Evolutionary conservation across 2,329 filamentous ascomycete species (phyloP), one percentile per base, ranked within the genome.

Genomic region (Pseudomassariella vexata): DNA sequence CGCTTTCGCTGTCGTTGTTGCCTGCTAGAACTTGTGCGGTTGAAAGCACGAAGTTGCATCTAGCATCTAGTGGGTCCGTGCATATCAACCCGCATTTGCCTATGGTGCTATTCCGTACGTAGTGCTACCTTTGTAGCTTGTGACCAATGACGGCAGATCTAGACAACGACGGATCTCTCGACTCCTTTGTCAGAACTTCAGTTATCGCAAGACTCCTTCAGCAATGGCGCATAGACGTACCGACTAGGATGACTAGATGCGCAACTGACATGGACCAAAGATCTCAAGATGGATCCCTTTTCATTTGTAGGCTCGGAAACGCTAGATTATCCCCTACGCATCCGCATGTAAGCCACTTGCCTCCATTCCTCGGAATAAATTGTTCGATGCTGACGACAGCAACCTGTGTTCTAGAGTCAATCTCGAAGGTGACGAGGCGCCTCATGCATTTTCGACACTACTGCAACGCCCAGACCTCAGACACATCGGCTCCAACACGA

Each of bases 301-400:
- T 94, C 89, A 19, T 96, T 96, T 66, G 89, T 87, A 46, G 86
- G 81, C 52, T 95, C 92, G 38, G 83, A 87, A 44, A 79, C 85
- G 58, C 71, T 96, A 47, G 73, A 87, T 47, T 76, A 89, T 43
- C 78, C 84, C 14, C 69, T 82, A 46, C 77, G 68, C 61, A 66
- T 82, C 48, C 74, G 76, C 57, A 79, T 83, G 76, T 79, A 50
- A 44, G 68, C 46, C 28, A 14, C 30, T 30, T 19, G 23, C 5
- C 16, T 4, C 32, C 19, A 14, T 20, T n/a, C 12, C 10, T 4
- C 5, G 22, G 12, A 24, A 38, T 17, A 9, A n/a, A 18, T 22
- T 24, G 3, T 34, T 9, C 6, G 12, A 11, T 25, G 9, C 10
- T 5, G 2, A 11, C 24, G 22, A 11, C 12, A 17, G 14, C 10